A percentile compares a stretch with the other conserved stretches of the same genome.
Conservation (phyloP, 2,329 filamentous ascomycete species). For the Phialophora macrospora region DNA sequence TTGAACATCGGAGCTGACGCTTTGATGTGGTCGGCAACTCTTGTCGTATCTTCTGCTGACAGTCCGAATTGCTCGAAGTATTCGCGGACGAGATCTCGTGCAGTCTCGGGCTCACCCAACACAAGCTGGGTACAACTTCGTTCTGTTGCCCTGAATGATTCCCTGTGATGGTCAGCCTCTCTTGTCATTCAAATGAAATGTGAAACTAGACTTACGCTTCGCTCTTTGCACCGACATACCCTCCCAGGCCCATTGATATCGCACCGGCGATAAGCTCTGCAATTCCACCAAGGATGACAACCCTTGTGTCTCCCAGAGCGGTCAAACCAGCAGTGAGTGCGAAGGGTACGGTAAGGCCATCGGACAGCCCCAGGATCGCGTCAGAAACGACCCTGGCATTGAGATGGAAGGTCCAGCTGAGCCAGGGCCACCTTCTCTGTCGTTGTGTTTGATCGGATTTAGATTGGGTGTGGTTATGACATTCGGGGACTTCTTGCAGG, state of each 20-base stretch:
- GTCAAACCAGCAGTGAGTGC: slow-evolving; percentile 74
- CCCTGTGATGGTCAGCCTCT: slow-evolving; percentile 25
- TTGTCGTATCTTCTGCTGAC: slow-evolving; percentile 42
- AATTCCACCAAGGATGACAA: slow-evolving; percentile 73
- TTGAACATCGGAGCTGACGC: slow-evolving; percentile 30
- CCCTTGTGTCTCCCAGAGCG: slow-evolving; percentile 64
- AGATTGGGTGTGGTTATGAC: neutral
- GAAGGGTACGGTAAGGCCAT: slow-evolving; percentile 80
- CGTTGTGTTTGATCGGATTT: neutral
- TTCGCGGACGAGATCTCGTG: slow-evolving; percentile 52
- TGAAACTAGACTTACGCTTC: slow-evolving; percentile 46
- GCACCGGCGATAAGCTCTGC: slow-evolving; percentile 77
- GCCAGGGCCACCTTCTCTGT: slow-evolving; percentile 21
- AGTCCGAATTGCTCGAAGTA: slow-evolving; percentile 59
- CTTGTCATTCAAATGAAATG: neutral
- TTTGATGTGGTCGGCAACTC: slow-evolving; percentile 34
- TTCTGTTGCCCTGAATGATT: slow-evolving; percentile 33
- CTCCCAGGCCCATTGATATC: slow-evolving; percentile 78
- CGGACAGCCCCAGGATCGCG: slow-evolving; percentile 75
- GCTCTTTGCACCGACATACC: slow-evolving; percentile 67
- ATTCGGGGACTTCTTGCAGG: neutral
- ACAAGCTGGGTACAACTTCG: slow-evolving; percentile 44
- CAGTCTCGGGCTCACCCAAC: slow-evolving; percentile 50
- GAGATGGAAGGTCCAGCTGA: slow-evolving; percentile 19
- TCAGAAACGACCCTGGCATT: slow-evolving; percentile 48